These are phyloP conservation scores for Coprinellus micaceus DNA, from an alignment of 768 basidiomycete species.

Conservation along the genomic window DNA sequence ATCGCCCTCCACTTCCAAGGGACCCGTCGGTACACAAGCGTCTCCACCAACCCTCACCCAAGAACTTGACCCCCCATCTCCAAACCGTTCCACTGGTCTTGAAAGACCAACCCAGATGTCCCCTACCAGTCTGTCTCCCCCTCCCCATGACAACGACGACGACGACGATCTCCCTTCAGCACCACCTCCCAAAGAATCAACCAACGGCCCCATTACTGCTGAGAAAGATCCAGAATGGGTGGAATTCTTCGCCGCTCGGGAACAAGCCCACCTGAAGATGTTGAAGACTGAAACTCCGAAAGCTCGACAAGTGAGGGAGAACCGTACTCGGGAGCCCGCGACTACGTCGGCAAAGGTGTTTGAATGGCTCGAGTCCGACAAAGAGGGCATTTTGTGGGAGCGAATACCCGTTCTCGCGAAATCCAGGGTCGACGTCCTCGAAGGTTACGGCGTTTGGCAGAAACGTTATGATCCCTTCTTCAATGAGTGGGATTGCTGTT, in stretches of 20 bases:
- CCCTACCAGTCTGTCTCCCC: no score
- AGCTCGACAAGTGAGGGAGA: neutral
- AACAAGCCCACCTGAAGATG: neutral
- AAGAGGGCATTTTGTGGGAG: neutral
- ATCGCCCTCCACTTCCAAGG: no score
- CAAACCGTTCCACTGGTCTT: no score
- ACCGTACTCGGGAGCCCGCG: neutral
- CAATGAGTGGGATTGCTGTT: conserved; percentile 10
- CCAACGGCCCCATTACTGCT: no score
- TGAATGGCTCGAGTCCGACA: neutral
- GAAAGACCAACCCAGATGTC: no score
- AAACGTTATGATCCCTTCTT: conserved; percentile 2
- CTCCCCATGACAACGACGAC: no score
- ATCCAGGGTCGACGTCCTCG: neutral
- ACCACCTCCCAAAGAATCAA: no score
- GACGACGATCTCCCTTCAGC: no score
- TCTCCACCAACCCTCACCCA: no score
- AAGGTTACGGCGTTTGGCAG: neutral
- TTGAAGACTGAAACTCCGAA: neutral
- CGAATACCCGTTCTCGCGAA: neutral
- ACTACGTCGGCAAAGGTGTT: neutral
- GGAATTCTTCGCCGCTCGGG: neutral
- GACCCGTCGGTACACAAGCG: no score
- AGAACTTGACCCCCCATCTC: no score
- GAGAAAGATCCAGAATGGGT: neutral